phyloP scores from a whole-genome alignment of 202 grass and related monocot species.

The Zizania palustris region DNA sequence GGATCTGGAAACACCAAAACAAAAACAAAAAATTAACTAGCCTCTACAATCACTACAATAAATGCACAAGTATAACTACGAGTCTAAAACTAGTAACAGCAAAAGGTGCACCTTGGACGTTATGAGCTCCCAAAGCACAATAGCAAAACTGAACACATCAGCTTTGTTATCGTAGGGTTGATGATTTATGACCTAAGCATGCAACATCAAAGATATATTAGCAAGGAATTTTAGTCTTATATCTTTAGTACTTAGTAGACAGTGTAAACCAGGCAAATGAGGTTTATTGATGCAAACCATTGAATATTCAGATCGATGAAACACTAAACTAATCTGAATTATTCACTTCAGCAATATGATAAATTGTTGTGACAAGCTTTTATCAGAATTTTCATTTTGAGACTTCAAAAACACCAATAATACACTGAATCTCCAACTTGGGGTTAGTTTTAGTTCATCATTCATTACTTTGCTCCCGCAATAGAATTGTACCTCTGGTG shows the following conservation, averaged over 20 bases:
- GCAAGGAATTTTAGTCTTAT: constrained; percentile 16
- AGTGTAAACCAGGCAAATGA: constrained; percentile 4
- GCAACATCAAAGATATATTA: constrained; percentile 30
- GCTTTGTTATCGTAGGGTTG: constrained; percentile 89
- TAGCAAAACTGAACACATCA: constrained; percentile 96
- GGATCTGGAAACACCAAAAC: constrained; percentile 53
- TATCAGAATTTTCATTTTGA: constrained; percentile 6
- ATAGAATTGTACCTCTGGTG: constrained; percentile 74
- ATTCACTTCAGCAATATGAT: not conserved
- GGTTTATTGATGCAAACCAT: not conserved
- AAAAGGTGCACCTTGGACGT: constrained; percentile 68
- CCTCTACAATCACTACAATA: constrained; percentile 16
- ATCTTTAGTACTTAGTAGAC: constrained; percentile 28
- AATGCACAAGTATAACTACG: not conserved
- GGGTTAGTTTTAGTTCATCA: constrained; percentile 26
- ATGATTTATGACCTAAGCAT: constrained; percentile 95
- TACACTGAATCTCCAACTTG: not conserved
- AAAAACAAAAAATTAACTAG: constrained; percentile 6
- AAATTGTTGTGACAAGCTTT: constrained; percentile 1
- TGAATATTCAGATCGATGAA: constrained; percentile 20
- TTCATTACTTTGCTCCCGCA: constrained; percentile 2
- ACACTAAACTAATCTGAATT: constrained; percentile 8
- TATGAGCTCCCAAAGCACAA: constrained; percentile 97
- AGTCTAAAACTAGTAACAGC: not conserved
- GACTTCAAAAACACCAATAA: not conserved